These are phyloP conservation scores for Solanum arcanum DNA, from an alignment of 257 asterid genomes.

Conservation along the genomic window DNA sequence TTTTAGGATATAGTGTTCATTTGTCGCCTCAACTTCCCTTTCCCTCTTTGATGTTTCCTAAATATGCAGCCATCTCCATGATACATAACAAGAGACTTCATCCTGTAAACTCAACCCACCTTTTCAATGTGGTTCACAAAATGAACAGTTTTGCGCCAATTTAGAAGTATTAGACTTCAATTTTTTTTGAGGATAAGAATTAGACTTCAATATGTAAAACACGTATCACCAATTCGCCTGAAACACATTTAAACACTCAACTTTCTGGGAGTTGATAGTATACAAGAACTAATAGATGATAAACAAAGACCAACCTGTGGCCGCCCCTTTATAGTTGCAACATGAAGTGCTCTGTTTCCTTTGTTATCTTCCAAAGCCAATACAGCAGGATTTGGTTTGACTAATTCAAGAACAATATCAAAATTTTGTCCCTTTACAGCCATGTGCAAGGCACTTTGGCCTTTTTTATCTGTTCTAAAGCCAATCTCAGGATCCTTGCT, in stretches of 20 bases:
- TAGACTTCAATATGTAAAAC: not conserved
- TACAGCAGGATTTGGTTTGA: slow-evolving; percentile 71
- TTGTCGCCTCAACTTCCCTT: not conserved
- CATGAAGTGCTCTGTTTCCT: slow-evolving; percentile 84
- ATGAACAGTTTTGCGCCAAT: not conserved
- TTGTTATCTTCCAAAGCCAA: slow-evolving; percentile 67
- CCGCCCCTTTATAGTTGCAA: slow-evolving; percentile 78
- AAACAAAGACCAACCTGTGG: slow-evolving; percentile 45
- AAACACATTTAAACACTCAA: not conserved
- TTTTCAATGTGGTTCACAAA: not conserved
- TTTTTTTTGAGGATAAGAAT: not conserved
- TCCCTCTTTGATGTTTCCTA: not conserved
- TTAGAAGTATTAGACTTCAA: not conserved
- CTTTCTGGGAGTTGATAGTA: not conserved
- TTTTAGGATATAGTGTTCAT: not conserved
- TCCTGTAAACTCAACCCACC: not conserved
- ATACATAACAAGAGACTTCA: not conserved
- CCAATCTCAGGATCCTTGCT: slow-evolving; percentile 63
- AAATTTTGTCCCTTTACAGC: slow-evolving; percentile 86
- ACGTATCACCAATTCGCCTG: not conserved
- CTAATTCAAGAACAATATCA: slow-evolving; percentile 67
- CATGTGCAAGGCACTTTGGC: slow-evolving; percentile 94
- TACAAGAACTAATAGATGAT: not conserved
- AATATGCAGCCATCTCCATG: not conserved
- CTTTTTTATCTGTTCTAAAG: slow-evolving; percentile 71